These are phyloP conservation scores for Agapanthus africanus DNA, from an alignment of 106 monocot genomes.

Conservation along the genomic window DNA sequence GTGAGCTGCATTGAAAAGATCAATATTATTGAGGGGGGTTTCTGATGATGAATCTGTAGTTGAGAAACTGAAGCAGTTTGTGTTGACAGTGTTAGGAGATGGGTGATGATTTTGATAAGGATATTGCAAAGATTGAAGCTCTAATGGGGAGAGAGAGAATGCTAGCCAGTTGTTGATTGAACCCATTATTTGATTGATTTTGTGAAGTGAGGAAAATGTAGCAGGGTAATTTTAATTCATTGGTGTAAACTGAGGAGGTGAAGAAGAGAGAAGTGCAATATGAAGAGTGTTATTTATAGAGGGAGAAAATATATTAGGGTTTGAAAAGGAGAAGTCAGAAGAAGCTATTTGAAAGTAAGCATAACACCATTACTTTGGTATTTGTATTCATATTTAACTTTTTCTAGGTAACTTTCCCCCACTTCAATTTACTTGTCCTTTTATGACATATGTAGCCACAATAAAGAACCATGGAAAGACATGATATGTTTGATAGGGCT, in stretches of 20 bases:
- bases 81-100: background rate
- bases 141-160: background rate
- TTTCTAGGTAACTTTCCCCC: too few relatives aligned
- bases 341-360: conserved; percentile 6
- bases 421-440: too few relatives aligned
- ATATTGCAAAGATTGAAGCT: background rate
- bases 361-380: too few relatives aligned
- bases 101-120: background rate
- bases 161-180: background rate
- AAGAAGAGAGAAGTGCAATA: background rate
- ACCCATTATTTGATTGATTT: background rate
- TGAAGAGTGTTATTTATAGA: background rate
- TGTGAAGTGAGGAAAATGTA: background rate
- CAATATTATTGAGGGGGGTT: conserved; percentile 46
- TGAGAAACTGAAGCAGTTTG: background rate
- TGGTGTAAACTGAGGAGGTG: conserved; percentile 10
- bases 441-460: too few relatives aligned
- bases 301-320: conserved; percentile 13
- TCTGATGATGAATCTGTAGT: conserved; percentile 14
- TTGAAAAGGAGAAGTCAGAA: conserved; percentile 22
- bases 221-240: background rate
- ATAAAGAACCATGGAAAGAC: too few relatives aligned
- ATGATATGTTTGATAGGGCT: too few relatives aligned
- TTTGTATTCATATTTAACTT: too few relatives aligned
- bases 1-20: conserved; percentile 34